Percentiles rank a stretch among this genome's conserved stretches.
Evolutionary conservation across 139 green algal species (phyloP).

Genomic region (Coccomyxa sp.): DNA sequence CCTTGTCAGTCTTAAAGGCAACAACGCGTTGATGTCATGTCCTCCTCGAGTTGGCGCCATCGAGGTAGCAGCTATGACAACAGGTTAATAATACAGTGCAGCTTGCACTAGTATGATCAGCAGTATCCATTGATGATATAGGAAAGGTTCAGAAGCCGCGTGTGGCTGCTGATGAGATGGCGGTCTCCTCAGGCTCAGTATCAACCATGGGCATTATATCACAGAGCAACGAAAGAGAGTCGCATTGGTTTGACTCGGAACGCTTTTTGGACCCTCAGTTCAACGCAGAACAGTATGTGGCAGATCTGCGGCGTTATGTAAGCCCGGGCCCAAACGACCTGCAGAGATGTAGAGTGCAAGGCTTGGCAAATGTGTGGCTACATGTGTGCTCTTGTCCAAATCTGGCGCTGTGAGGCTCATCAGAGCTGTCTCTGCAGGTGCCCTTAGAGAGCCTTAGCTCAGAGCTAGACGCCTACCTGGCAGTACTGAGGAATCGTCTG

Average conservation of each 20-base stretch:
- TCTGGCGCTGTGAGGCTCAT: slow-evolving; percentile 10
- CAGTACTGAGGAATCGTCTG: slow-evolving; percentile 67
- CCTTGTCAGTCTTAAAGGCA: too few species aligned
- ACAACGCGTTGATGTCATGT: too few species aligned
- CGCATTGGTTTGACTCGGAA: slow-evolving; percentile 76
- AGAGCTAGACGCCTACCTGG: slow-evolving; percentile 74
- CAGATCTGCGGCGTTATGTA: slow-evolving; percentile 75
- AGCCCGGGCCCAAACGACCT: slow-evolving; percentile 5
- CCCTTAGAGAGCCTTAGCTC: slow-evolving; percentile 74
- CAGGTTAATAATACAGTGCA: too few species aligned
- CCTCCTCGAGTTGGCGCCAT: too few species aligned
- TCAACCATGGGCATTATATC: too few species aligned
- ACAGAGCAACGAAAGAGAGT: not conserved
- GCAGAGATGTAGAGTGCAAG: not conserved
- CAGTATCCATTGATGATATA: too few species aligned
- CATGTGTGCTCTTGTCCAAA: not conserved
- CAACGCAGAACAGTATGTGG: slow-evolving; percentile 64
- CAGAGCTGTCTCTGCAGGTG: slow-evolving; percentile 50
- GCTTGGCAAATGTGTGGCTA: not conserved
- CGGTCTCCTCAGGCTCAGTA: too few species aligned
- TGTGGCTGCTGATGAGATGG: too few species aligned
- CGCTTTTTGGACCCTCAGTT: slow-evolving; percentile 69
- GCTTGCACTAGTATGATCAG: too few species aligned
- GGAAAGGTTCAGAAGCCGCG: too few species aligned
- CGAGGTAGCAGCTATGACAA: too few species aligned